phyloP scores from a whole-genome alignment of 1,139 yeast species.

The Lodderomyces parapsilosis region DNA sequence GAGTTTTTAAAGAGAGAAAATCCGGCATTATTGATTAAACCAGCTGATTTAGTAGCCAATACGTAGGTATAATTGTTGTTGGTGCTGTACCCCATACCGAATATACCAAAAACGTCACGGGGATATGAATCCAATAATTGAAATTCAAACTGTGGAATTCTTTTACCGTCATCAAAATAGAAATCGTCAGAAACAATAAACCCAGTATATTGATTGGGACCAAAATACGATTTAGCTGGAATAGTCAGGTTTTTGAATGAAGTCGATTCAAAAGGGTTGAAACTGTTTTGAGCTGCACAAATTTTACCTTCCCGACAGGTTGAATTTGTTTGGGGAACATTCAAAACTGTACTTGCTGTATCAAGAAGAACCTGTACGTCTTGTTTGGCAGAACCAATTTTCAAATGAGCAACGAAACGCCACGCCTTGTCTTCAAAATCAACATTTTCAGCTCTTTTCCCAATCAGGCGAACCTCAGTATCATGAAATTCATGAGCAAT shows the following conservation, averaged over 20 bases:
- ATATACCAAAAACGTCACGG: neutral
- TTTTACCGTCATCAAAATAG: neutral
- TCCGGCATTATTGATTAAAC: slow-evolving; percentile 44
- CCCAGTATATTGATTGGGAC: neutral
- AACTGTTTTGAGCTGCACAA: neutral
- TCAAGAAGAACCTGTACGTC: neutral
- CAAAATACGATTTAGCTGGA: neutral
- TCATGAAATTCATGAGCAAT: neutral
- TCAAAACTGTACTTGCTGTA: neutral
- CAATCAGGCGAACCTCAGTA: neutral
- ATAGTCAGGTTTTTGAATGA: neutral
- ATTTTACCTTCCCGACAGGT: neutral
- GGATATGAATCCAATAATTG: neutral
- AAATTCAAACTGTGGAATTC: neutral
- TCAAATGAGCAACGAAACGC: neutral
- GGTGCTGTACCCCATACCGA: neutral
- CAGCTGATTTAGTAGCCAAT: slow-evolving; percentile 19
- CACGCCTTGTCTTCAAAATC: neutral
- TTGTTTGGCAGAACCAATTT: neutral
- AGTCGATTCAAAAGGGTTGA: neutral
- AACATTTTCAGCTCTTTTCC: neutral
- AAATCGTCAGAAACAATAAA: neutral
- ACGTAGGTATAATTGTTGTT: neutral
- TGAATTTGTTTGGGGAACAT: neutral
- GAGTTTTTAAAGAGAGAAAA: slow-evolving; percentile 33